phyloP scores from a whole-genome alignment of 1,284 basidiomycete genomes.

The Boletellus deceptivus region DNA sequence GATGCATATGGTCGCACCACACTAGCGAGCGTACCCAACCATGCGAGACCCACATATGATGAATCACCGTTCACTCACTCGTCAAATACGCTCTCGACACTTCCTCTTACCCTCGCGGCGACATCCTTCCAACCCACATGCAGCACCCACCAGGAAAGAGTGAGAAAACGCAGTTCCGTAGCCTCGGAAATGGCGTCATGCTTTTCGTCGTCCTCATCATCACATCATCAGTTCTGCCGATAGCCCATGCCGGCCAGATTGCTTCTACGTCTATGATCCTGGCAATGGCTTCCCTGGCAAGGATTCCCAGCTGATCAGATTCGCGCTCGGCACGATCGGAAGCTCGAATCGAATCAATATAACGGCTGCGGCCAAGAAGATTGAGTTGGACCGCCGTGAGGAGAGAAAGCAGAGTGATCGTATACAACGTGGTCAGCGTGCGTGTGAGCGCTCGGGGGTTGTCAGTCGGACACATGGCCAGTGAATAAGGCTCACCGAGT shows the following conservation, averaged over 20 bases:
- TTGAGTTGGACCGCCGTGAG: conserved; percentile 84
- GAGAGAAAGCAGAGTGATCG: conserved; percentile 75
- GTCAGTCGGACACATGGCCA: conserved; percentile 30
- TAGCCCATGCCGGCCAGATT: conserved; percentile 27
- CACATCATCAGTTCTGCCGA: conserved; percentile 14
- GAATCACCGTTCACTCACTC: conserved; percentile 47
- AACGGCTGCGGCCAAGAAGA: conserved; percentile 79
- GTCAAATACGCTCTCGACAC: conserved; percentile 79
- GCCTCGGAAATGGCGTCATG: conserved; percentile 47
- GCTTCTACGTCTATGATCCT: conserved; percentile 25
- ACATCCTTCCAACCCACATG: conserved; percentile 88
- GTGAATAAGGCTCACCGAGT: conserved; percentile 50
- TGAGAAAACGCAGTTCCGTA: conserved; percentile 77
- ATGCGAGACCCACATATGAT: not conserved
- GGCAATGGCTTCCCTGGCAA: conserved; percentile 26
- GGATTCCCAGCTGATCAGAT: conserved; percentile 38
- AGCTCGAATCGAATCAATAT: conserved; percentile 69
- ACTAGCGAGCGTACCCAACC: not conserved
- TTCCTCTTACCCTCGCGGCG: conserved; percentile 65
- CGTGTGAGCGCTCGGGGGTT: conserved; percentile 69
- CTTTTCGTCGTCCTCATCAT: conserved; percentile 16
- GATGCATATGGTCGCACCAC: not conserved
- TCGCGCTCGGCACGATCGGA: conserved; percentile 60
- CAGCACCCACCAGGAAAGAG: conserved; percentile 88
- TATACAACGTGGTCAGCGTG: conserved; percentile 82